These are phyloP conservation scores for Wickerhamiella shivajii DNA, from an alignment of 805 yeast genomes.

Conservation along the genomic window DNA sequence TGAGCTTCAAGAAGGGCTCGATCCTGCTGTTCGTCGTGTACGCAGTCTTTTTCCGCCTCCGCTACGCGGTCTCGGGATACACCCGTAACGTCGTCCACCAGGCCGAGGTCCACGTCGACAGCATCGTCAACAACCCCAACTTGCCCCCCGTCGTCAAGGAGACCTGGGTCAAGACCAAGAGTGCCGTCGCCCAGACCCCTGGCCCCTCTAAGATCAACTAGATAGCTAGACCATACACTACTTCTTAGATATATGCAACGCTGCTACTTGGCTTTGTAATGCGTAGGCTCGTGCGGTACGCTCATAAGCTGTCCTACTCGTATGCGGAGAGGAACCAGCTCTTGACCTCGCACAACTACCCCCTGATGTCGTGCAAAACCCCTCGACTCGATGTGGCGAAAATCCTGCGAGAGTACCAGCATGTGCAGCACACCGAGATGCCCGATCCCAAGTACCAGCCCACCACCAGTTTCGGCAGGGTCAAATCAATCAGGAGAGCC, in stretches of 20 bases:
- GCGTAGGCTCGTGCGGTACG: neutral
- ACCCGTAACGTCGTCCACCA: constrained; percentile 54
- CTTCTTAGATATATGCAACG: neutral
- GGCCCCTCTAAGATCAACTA: constrained; percentile 9
- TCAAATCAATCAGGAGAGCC: constrained; percentile 41
- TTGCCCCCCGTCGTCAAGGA: constrained; percentile 37
- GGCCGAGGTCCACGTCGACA: constrained; percentile 54
- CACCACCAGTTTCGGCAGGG: constrained; percentile 33
- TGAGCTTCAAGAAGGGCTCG: constrained; percentile 49
- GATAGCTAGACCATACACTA: neutral
- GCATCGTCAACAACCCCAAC: constrained; percentile 38
- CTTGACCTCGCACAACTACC: constrained; percentile 3
- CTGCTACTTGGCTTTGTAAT: neutral
- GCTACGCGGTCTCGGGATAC: constrained; percentile 62
- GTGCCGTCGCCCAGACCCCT: constrained; percentile 12
- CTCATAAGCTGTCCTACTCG: constrained; percentile 10
- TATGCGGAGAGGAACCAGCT: constrained; percentile 15
- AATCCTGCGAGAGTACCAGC: neutral
- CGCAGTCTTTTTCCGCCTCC: constrained; percentile 51
- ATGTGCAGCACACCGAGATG: constrained; percentile 1
- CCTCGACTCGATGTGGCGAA: neutral
- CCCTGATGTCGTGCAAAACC: neutral
- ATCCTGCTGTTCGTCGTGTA: constrained; percentile 38
- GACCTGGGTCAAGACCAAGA: constrained; percentile 37
- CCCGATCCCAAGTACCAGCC: neutral